Evolutionary conservation across 495 filamentous ascomycete genomes (phyloP), one percentile per base, ranked within the genome.

Genomic region (Venustampulla echinocandica): DNA sequence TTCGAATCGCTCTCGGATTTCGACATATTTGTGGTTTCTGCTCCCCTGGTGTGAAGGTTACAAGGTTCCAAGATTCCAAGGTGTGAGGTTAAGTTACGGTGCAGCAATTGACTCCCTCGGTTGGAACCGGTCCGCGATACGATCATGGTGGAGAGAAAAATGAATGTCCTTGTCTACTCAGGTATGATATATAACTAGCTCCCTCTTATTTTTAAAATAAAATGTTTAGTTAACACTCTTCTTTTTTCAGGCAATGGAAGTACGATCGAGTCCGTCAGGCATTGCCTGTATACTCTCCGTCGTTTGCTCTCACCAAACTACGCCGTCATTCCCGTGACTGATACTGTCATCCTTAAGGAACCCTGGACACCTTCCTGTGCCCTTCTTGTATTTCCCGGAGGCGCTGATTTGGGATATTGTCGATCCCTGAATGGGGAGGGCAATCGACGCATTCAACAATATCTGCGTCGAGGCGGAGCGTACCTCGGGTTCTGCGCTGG

Each of bases 401-500:
- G 92, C n/a, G 92, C 87, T 14, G 92, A 98, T 57, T 71, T 95
- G 33, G 87, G 82, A 23, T 98, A 96, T 65, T 95, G 89, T 58
- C 80, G 85, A 3, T 80, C 76, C 10, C 74, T 98, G 33, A 92
- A 97, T 62, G 92, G 92, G 24, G 68, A 79, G 46, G 92, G 92
- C 11, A 98, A 96, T 61, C 73, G 82, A 28, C 74, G 70, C 44
- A 96, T 98, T 60, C 67, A 70, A 14, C 81, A 89, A 49, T 98
- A 82, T 60, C 86, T 98, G 36, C 82, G 82, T 43, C 67, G 77
- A n/a, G 92, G 92, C 10, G 92, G 92, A 3, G 64, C 69, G 1
- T 98, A 90, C 59, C 71, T 97, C 17, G 93, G 92, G 3, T 80
- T 98, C 50, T 98, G 92, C 58, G 93, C 93, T 28, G 92, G 92